Percentiles rank a stretch among this genome's conserved stretches.
Evolutionary conservation across 169 alveolate genomes (phyloP).

Genomic region (Neospora caninum): DNA sequence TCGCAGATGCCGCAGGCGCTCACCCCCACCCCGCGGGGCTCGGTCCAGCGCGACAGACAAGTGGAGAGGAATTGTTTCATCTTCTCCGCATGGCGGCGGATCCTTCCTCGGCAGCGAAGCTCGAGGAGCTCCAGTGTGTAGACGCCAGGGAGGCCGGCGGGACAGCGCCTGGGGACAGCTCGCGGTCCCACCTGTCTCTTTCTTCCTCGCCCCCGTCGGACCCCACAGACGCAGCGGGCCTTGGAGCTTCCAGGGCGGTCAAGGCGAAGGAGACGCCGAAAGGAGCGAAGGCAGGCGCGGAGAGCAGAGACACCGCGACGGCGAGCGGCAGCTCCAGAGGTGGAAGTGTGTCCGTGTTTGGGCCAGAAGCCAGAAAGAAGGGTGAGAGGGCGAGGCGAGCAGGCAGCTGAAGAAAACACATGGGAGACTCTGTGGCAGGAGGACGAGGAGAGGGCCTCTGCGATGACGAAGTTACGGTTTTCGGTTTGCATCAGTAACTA

Average conservation of each 20-base stretch:
- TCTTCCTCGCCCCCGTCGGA: no score
- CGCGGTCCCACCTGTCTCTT: no score
- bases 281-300: not conserved
- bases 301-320: not conserved
- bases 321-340: not conserved
- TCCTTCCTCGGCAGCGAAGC: conserved; percentile 28
- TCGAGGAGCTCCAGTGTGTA: not conserved
- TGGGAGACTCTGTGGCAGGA: no score
- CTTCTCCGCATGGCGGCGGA: conserved; percentile 29
- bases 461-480: no score
- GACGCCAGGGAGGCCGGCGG: no score
- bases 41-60: not conserved
- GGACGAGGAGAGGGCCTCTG: no score
- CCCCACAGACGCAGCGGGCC: not conserved
- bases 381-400: not conserved
- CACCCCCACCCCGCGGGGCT: not conserved
- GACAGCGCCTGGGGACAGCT: no score
- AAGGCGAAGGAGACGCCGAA: not conserved
- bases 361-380: not conserved
- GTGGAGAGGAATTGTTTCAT: not conserved
- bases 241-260: not conserved
- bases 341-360: not conserved
- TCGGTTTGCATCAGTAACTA: no score
- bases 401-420: not conserved
- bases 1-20: no score